phyloP scores from a whole-genome alignment of 352 stramenopile species.

The Labyrinthula sp. region DNA sequence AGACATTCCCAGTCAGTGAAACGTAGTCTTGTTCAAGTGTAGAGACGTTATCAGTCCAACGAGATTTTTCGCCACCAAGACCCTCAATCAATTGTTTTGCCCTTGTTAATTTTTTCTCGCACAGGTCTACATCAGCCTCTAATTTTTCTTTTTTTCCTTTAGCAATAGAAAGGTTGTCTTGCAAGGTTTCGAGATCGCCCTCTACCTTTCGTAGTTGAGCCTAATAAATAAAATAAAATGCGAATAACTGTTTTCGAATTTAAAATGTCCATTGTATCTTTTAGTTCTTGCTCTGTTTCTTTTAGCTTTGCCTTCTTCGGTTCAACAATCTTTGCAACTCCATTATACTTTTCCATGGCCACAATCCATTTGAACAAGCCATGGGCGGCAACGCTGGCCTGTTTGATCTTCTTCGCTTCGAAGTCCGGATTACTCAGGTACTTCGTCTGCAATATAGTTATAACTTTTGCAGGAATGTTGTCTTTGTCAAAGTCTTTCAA shows the following conservation, averaged over 20 bases:
- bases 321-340: slow-evolving; percentile 66
- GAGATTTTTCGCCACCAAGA: slow-evolving; percentile 65
- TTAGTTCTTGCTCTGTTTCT: slow-evolving; percentile 54
- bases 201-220: slow-evolving; percentile 65
- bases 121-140: slow-evolving; percentile 67
- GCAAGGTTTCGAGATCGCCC: slow-evolving; percentile 55
- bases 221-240: too few relatives aligned
- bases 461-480: slow-evolving; percentile 40
- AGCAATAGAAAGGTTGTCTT: slow-evolving; percentile 58
- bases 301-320: slow-evolving; percentile 64
- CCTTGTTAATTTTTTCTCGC: slow-evolving; percentile 67
- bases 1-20: slow-evolving; percentile 63
- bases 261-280: slow-evolving; percentile 60
- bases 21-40: slow-evolving; percentile 56
- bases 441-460: slow-evolving; percentile 46
- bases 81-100: slow-evolving; percentile 72
- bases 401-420: slow-evolving; percentile 63
- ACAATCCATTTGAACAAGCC: slow-evolving; percentile 75
- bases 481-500: slow-evolving; percentile 54
- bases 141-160: slow-evolving; percentile 69
- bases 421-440: slow-evolving; percentile 74
- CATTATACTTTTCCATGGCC: slow-evolving; percentile 72
- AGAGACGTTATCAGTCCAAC: slow-evolving; percentile 63
- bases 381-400: slow-evolving; percentile 66
- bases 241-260: slow-evolving; percentile 71